These are phyloP conservation scores for Cryphonectria nitschkei DNA, from an alignment of 2,329 filamentous ascomycete species.

Conservation along the genomic window DNA sequence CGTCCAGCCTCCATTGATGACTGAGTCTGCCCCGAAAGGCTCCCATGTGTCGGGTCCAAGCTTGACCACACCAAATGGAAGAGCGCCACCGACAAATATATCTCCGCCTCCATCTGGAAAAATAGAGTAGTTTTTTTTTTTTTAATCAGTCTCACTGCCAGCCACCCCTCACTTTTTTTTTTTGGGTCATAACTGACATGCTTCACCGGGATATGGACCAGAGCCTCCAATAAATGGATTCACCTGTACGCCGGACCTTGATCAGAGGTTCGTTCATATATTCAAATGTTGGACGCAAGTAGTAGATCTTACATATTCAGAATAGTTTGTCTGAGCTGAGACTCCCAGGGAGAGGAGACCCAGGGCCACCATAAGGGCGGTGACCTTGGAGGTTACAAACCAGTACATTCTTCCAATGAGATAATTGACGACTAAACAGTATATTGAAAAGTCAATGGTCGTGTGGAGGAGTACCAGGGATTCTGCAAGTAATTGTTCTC, in stretches of 20 bases:
- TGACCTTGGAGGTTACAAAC: not conserved
- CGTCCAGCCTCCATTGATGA: conserved; percentile 43
- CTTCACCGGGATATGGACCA: conserved; percentile 47
- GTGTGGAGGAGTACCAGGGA: not conserved
- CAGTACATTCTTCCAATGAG: conserved; percentile 11
- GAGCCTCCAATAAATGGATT: conserved; percentile 55
- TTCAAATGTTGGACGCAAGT: not conserved
- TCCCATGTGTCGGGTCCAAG: conserved; percentile 46
- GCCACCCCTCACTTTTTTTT: not conserved
- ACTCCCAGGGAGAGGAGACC: not conserved
- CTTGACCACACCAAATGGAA: conserved; percentile 51
- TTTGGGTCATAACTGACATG: conserved; percentile 33
- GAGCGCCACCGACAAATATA: conserved; percentile 47
- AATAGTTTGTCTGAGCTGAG: conserved; percentile 19
- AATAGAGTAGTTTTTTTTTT: not conserved
- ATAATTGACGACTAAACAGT: not conserved
- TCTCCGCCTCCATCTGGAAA: conserved; percentile 44
- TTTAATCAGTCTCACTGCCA: not conserved
- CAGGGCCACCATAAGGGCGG: not conserved
- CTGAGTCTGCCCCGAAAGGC: conserved; percentile 33
- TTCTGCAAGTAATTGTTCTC: not conserved
- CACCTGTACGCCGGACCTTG: conserved; percentile 46
- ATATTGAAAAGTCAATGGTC: not conserved
- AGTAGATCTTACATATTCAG: conserved; percentile 16
- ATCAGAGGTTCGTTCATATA: not conserved